Evolutionary conservation across 495 filamentous ascomycete genomes (phyloP), one percentile per base, ranked within the genome.

Genomic region (Trichoderma asperelloides): DNA sequence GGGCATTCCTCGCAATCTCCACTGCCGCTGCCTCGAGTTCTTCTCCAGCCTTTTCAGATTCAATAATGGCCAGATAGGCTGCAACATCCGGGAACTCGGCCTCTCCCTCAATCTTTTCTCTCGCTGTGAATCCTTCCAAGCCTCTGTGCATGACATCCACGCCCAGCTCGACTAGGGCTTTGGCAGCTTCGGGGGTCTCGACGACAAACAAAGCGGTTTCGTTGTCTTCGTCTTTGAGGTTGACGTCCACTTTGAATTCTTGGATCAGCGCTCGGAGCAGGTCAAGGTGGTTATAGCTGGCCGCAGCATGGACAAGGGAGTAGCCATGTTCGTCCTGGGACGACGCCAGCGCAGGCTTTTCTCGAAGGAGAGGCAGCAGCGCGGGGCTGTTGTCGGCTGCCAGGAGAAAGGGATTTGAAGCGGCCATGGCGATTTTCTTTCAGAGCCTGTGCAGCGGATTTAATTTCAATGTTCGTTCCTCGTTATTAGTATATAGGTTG

Each of bases 161-260:
- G 2, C 86, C 86, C 3, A 98, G 80, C 72, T 96, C 91, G 6
- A 97, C 84, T 13, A 96, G 79, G 37, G 86, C 83, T 69, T 85
- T 85, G 40, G 94, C 93, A 23, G 90, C 83, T 3, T 89, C 87
- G 39, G 91, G 81, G 0, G 82, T 88, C 74, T 98, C 95, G 30
- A 86, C 85, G 13, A 90, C 90, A 70, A 96, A 98, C 5, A 98
- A 82, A 23, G 93, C 89, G 9, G 94, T 97, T 76, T 98, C 95
- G 63, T 87, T 87, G 74, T 98, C 95, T 73, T 93, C 88, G 71
- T 97, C 95, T 65, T 82, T 81, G 51, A 97, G 77, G 72, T 97
- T 89, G 39, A 90, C 86, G 68, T 92, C 78, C 12, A 91, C 91
- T 27, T 88, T 78, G 76, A 91, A 93, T 16, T 90, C 90, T 40